Percentiles rank a stretch among this genome's conserved stretches.
Conservation (phyloP, 495 filamentous ascomycete genomes). For the Sporormia fimetaria region DNA sequence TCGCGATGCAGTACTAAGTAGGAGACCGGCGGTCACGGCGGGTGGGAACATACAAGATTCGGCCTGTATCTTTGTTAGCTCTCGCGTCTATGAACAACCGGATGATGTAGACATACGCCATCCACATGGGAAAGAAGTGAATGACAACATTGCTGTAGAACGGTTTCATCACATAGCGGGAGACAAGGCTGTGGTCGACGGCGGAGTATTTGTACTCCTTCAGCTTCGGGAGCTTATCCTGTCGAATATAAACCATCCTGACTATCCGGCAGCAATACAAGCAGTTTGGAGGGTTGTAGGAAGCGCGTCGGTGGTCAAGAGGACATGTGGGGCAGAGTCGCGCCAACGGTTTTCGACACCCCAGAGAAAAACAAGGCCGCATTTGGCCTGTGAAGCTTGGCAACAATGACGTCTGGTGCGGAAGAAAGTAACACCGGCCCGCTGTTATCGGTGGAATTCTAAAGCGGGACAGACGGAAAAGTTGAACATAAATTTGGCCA, state of each 20-base stretch:
- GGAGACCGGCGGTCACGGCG: no score
- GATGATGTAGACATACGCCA: conserved; percentile 56
- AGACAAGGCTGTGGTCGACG: conserved; percentile 80
- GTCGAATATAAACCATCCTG: conserved; percentile 78
- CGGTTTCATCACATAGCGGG: conserved; percentile 85
- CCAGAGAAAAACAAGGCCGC: not conserved
- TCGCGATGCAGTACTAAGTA: no score
- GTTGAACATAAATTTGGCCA: no score
- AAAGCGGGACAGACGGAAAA: no score
- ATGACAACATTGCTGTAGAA: conserved; percentile 96
- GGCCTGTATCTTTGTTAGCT: conserved; percentile 36
- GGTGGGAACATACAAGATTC: conserved; percentile 52
- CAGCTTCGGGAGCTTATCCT: conserved; percentile 77
- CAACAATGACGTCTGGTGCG: conserved; percentile 1
- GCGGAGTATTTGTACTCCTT: conserved; percentile 78
- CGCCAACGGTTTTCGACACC: conserved; percentile 7
- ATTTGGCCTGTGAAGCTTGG: not conserved
- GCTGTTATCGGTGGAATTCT: no score
- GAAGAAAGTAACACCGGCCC: not conserved
- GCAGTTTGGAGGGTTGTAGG: not conserved
- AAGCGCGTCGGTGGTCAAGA: not conserved
- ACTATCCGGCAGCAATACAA: no score
- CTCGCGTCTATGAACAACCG: conserved; percentile 1
- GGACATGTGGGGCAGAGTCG: not conserved
- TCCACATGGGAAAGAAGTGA: conserved; percentile 83